These are phyloP conservation scores for Mucor saturninus DNA, from an alignment of 371 early-diverging fungal genomes.

Conservation along the genomic window DNA sequence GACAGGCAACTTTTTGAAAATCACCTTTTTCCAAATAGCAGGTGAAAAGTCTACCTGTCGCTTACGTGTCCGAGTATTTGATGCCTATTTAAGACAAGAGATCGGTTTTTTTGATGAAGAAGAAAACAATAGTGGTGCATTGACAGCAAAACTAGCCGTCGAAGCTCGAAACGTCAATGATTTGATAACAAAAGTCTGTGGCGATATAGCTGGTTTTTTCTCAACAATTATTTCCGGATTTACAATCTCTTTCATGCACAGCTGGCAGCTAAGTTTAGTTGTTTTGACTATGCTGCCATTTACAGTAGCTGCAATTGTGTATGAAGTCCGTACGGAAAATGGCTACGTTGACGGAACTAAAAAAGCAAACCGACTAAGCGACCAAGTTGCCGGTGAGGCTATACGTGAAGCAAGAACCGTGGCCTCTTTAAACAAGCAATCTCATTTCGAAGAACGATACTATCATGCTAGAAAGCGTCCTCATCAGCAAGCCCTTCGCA, in stretches of 20 bases:
- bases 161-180: constrained; percentile 73
- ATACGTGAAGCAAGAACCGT: constrained; percentile 84
- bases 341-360: constrained; percentile 56
- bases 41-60: constrained; percentile 62
- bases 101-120: constrained; percentile 86
- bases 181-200: constrained; percentile 66
- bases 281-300: constrained; percentile 48
- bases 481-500: constrained; percentile 59
- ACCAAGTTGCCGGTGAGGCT: constrained; percentile 76
- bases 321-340: constrained; percentile 22
- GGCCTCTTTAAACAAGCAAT: constrained; percentile 74
- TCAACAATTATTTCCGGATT: constrained; percentile 38
- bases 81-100: constrained; percentile 74
- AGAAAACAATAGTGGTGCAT: constrained; percentile 75
- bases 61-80: constrained; percentile 58
- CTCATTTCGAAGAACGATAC: constrained; percentile 63
- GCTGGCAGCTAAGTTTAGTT: constrained; percentile 58
- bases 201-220: constrained; percentile 55
- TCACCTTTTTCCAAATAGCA: constrained; percentile 42
- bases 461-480: constrained; percentile 60
- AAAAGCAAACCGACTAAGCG: constrained; percentile 60
- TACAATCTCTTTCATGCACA: constrained; percentile 37
- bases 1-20: constrained; percentile 38
- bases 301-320: constrained; percentile 35
- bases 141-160: constrained; percentile 77